Conservation (phyloP, 139 green algal genomes). For the Ettlia oleoabundans region DNA sequence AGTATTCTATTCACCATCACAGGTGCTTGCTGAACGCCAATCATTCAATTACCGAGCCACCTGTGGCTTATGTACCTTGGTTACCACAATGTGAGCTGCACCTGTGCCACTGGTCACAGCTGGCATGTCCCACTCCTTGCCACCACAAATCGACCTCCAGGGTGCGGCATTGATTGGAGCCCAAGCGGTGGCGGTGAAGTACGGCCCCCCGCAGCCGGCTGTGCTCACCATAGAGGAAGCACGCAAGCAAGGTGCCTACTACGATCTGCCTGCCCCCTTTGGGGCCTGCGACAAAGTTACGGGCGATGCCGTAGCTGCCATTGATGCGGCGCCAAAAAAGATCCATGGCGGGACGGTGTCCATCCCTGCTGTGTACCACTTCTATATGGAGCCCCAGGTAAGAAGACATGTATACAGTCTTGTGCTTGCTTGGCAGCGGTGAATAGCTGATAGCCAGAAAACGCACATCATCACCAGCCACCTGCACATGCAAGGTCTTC, state of each 20-base stretch:
- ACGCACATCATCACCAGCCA: too few relatives aligned
- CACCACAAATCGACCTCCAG: neutral
- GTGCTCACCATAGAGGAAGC: conserved; percentile 61
- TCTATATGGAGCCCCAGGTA: conserved; percentile 74
- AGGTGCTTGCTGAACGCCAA: too few relatives aligned
- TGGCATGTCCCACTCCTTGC: conserved; percentile 3
- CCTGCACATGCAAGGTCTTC: too few relatives aligned
- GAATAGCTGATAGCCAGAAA: too few relatives aligned
- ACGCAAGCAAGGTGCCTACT: neutral
- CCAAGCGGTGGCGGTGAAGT: too few relatives aligned
- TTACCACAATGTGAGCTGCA: too few relatives aligned
- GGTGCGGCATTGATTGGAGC: conserved; percentile 24
- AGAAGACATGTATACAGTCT: too few relatives aligned
- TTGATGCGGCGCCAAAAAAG: neutral
- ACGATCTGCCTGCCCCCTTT: neutral
- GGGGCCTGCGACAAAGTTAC: neutral
- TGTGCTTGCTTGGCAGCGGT: too few relatives aligned
- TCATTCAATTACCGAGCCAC: too few relatives aligned
- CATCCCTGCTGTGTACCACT: conserved; percentile 47
- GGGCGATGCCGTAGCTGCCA: conserved; percentile 21
- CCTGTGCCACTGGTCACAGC: too few relatives aligned
- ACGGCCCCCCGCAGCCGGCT: conserved; percentile 35
- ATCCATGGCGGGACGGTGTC: neutral
- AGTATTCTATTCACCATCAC: too few relatives aligned
- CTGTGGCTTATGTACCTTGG: too few relatives aligned